Evolutionary conservation across 305 asterid genomes (phyloP), one percentile per base, ranked within the genome.

Genomic region (Fraxinus greggii): DNA sequence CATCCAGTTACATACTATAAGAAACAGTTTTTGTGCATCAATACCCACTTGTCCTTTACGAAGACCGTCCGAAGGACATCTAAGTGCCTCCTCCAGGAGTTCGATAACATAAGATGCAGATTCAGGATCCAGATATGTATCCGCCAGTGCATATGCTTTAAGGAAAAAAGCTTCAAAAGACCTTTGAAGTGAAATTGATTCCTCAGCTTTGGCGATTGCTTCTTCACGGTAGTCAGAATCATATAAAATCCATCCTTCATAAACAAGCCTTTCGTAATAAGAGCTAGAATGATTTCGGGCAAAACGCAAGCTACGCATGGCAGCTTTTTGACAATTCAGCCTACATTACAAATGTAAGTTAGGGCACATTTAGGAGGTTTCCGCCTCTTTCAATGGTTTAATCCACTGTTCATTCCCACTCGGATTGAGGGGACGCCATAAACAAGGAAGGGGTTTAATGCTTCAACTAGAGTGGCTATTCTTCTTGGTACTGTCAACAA

Each of bases 41-140:
- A 75, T 72, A 83, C 94, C 85, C 85, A 91, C 98, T 84, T 95
- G 98, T 91, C 98, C 98, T 89, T 95, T 95, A 85, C 98, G 86
- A 82, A 95, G 98, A 80, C 95, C 97, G 78, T 95, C 98, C 48
- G 98, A 95, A 4, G 97, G 98, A 82, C 98, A 95, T 86, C 94
- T 90, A 73, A 95, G 97, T 83, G 98, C 97, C 88, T 95, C 98
- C 89, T 91, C 97, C 45, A 95, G 91, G 77, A 95, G 93, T 82
- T 89, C 79, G 81, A 95, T 92, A 38, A 95, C 94, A 80, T 93
- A 90, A 82, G 76, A 82, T 7, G 94, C 91, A 73, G 98, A 91
- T 56, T 92, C 93, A 13, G 92, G 80, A 85, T 93, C 92, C 1
- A 87, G 87, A 56, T 86, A 90, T 38, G 90, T 86, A 86, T 95